Base-by-base conservation (phyloP, 352 stramenopile species). In the Phytophthora idaei region DNA sequence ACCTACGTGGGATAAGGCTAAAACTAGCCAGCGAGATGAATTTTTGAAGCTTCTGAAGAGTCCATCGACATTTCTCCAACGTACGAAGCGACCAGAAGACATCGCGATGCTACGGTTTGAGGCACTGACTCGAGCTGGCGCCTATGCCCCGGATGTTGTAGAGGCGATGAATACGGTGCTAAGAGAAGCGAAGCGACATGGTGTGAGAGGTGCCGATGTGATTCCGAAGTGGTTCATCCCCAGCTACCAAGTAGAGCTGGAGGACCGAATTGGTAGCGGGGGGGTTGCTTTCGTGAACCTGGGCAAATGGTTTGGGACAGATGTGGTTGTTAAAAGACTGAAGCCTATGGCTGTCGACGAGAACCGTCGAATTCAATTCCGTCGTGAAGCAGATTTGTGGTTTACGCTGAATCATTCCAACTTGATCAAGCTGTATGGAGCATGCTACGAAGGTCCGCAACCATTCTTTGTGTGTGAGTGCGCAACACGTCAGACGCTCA, bases 351-450 rank as follows among this genome's bases (percentile, higher is more conserved):
- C 17, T 5, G 52, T 59, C 17, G 50, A 62, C 11, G 61, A 71
- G 10, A 34, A 71, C 10, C 17, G 34, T 44, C 51, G 49, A 34
- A 44, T 65, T 12, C 58, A 57, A 36, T 77, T 77, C 27, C 63
- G 58, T 27, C 49, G 53, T 14, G 61, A 77, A 36, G 70, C 66
- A 2, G 56, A 64, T 55, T 60, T 71, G 32, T 77, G 70, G 65
- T 69, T 74, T 17, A 73, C 63, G 12, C 41, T 77, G 34, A 70
- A 73, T 31, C 70, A 77, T 34, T 73, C 65, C 25, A 74, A 77
- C 46, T 52, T 77, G 47, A 71, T 74, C 5, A 74, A 73, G 14
- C 17, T 77, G 5, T 77, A 77, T 34, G 70, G 70, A 1, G 70
- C 69, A 21, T 77, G 70, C 34, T 66, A 72, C 12, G 57, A 62